These are phyloP conservation scores for Claviceps pazoutovae DNA, from an alignment of 2,329 filamentous ascomycete species.

Conservation along the genomic window DNA sequence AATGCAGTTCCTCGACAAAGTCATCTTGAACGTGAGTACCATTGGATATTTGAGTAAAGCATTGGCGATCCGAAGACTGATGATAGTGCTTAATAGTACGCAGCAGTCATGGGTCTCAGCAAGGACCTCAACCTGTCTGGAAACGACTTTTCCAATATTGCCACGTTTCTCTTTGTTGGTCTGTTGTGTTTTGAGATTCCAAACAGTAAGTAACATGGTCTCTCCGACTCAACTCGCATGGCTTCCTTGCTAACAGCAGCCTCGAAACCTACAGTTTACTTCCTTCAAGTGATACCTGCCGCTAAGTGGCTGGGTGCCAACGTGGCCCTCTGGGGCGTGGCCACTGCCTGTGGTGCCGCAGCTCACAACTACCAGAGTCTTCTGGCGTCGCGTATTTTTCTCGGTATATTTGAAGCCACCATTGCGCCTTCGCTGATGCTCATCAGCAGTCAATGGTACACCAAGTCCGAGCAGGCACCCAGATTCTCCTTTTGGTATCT, in stretches of 20 bases:
- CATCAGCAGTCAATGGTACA: constrained; percentile 46
- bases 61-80: not conserved
- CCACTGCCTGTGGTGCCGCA: constrained; percentile 39
- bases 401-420: constrained; percentile 47
- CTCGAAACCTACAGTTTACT: constrained; percentile 25
- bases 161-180: constrained; percentile 49
- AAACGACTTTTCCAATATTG: constrained; percentile 49
- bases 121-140: constrained; percentile 37
- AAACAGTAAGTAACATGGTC: constrained; percentile 29
- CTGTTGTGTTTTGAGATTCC: constrained; percentile 45
- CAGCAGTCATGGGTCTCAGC: constrained; percentile 49
- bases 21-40: constrained; percentile 42
- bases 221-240: not conserved
- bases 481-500: constrained; percentile 49
- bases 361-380: constrained; percentile 38
- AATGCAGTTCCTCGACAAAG: constrained; percentile 52
- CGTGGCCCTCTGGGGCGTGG: constrained; percentile 44
- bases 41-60: too few relatives aligned
- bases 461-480: constrained; percentile 46
- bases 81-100: constrained; percentile 32
- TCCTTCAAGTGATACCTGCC: constrained; percentile 46
- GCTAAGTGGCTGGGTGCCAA: constrained; percentile 48
- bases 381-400: constrained; percentile 40
- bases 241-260: not conserved
- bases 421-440: constrained; percentile 47